Evolutionary conservation across 257 asterid genomes (phyloP).

Genomic region (Datura wrightii): DNA sequence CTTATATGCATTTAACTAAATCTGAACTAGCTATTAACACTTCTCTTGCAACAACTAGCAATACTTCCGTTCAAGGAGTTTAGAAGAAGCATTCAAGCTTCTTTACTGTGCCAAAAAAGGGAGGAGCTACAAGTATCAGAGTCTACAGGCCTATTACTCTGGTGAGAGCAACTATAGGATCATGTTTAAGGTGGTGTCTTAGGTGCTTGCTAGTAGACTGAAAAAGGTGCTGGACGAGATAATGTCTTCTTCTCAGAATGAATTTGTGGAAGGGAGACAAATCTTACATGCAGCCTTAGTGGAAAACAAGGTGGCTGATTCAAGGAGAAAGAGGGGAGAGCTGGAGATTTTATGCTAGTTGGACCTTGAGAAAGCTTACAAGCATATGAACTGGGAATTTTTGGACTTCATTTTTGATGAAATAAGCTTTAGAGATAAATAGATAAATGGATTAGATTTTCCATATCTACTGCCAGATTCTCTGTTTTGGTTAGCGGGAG

Average conservation of each 20-base stretch:
- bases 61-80: conserved; percentile 3
- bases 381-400: too few species aligned
- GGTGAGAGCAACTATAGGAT: background rate
- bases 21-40: background rate
- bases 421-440: too few species aligned
- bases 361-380: background rate
- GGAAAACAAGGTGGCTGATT: background rate
- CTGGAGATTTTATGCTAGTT: background rate
- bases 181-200: background rate
- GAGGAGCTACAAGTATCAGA: background rate
- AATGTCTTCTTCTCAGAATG: background rate
- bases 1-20: background rate
- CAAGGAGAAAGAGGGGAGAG: background rate
- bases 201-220: background rate
- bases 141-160: background rate
- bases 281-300: background rate
- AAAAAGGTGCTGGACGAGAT: background rate
- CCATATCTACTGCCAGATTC: too few species aligned
- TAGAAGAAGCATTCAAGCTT: background rate
- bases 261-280: background rate
- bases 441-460: too few species aligned
- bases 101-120: background rate
- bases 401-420: too few species aligned
- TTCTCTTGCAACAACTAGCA: conserved; percentile 6
- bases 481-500: too few species aligned